Conservation (phyloP, 768 basidiomycete species). For the Pulveroboletus frians region DNA sequence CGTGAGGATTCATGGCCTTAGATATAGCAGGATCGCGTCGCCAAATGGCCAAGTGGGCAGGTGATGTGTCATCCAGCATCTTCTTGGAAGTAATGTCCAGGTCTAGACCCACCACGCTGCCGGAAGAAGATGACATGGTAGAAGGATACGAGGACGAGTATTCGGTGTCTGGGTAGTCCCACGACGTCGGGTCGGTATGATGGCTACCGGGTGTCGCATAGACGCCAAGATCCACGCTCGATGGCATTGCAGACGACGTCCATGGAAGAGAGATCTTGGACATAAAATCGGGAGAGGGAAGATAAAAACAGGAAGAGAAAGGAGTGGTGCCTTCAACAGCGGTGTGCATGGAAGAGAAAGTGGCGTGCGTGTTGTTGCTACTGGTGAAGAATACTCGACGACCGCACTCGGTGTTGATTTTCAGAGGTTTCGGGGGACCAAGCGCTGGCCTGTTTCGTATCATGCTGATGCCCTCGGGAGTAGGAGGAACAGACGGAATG, state of each 20-base stretch:
- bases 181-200: slow-evolving; percentile 46
- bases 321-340: slow-evolving; percentile 60
- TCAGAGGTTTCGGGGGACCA: slow-evolving; percentile 41
- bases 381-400: slow-evolving; percentile 34
- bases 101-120: slow-evolving; percentile 31
- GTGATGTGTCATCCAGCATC: slow-evolving; percentile 28
- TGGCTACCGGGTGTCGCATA: slow-evolving; percentile 42
- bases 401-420: slow-evolving; percentile 51
- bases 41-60: slow-evolving; percentile 29
- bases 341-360: slow-evolving; percentile 67
- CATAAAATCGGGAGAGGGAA: slow-evolving; percentile 40
- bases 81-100: slow-evolving; percentile 29
- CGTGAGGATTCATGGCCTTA: slow-evolving; percentile 23
- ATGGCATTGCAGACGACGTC: slow-evolving; percentile 32
- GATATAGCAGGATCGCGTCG: slow-evolving; percentile 26
- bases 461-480: slow-evolving; percentile 49
- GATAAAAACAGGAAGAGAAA: slow-evolving; percentile 53
- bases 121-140: slow-evolving; percentile 36
- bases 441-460: slow-evolving; percentile 34
- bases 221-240: slow-evolving; percentile 35
- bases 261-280: slow-evolving; percentile 34
- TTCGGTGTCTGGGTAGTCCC: slow-evolving; percentile 45
- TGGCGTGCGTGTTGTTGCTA: slow-evolving; percentile 41
- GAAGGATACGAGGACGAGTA: slow-evolving; percentile 46
- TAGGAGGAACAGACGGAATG: slow-evolving; percentile 47